Base-by-base conservation (phyloP, 441 rosid genomes). In the Gossypium laxum region DNA sequence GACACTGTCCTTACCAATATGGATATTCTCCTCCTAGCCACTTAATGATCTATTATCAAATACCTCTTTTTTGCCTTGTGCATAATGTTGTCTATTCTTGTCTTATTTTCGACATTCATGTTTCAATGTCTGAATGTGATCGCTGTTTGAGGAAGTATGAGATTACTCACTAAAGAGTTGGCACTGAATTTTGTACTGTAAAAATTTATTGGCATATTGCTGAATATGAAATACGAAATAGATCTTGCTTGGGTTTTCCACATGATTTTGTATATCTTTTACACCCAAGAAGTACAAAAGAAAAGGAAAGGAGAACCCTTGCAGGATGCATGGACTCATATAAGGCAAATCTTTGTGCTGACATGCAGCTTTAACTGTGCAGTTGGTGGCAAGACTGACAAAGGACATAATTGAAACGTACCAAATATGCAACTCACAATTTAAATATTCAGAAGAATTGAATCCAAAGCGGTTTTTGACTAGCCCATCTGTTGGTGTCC, bases 391-490 rank as follows among this genome's bases (percentile, higher is more conserved):
- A 71, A 85, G 91, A 85, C 83, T 95, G 75, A 92, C 96, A 54
- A 89, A 85, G 80, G 96, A 90, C 82, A 84, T 95, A 80, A 91
- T 91, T 77, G 95, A 89, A 80, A 95, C 96, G 17, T 92, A 91
- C 82, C 89, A 79, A 81, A 77, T 76, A 81, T 92, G 98, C 88
- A 87, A 95, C 81, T 89, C 97, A 12, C 87, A 86, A 69, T 91
- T 95, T 80, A 92, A 86, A 76, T 95, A 88, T 87, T 88, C 91
- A 65, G 97, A 92, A 82, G 98, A 91, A 74, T 78, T 89, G 78
- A 91, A 90, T 84, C 98, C 97, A 34, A 95, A 91, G 88, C 88
- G 97, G 76, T 95, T 88, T 83, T 83, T 95, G 89, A 95, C 98
- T 67, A 91, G 87, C 78, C 99, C 99, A 62, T 88, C 98, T 51